Base-by-base conservation (phyloP, 140 eudicot species). In the Bidens hawaiensis region DNA sequence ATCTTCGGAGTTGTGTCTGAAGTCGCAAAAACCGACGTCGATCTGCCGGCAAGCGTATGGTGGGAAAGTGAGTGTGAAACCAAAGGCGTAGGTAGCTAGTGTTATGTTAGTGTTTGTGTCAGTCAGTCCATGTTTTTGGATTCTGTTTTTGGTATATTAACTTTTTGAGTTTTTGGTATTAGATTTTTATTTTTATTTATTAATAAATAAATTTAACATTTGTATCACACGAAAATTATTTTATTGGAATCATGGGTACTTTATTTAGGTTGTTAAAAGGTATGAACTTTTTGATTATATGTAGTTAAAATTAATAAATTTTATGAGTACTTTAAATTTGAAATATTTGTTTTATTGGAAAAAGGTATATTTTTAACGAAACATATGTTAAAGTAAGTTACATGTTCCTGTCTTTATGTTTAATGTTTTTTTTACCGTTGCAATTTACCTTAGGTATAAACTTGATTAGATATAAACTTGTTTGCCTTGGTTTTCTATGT, bases 1-100 rank as follows among this genome's bases (percentile, higher is more conserved):
- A 2, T 65, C 82, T 1, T 86, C 90, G 71, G 61, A 64, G 30
- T 82, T 90, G 47, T 90, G 97, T 67, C 45, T 49, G 33, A 85
- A 85, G 34, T 83, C 90, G n/a, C 97, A 90, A 75, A 90, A 90
- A 71, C 79, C 96, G 2, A 61, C 82, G 71, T 60, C 82, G 61
- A 67, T 87, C 63, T 87, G 96, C 79, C 85, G 68, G 72, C 84
- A 68, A 60, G 89, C 76, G 8, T 78, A 89, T 60, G 81, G 87
- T 55, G 89, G 94, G 78, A 87, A 90, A 49, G 47, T 21, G 73
- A 73, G 65, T 38, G 47, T 21, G 73, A 73, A 65, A 79, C 88
- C 76, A 48, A 81, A 55, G 78, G 67, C 71, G 48, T 87, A 87
- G n/a, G n/a, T n/a, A n/a, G n/a, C n/a, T n/a, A n/a, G n/a, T n/a